These are phyloP conservation scores for Trichoderma semiorbis DNA, from an alignment of 2,329 filamentous ascomycete genomes.

Conservation along the genomic window DNA sequence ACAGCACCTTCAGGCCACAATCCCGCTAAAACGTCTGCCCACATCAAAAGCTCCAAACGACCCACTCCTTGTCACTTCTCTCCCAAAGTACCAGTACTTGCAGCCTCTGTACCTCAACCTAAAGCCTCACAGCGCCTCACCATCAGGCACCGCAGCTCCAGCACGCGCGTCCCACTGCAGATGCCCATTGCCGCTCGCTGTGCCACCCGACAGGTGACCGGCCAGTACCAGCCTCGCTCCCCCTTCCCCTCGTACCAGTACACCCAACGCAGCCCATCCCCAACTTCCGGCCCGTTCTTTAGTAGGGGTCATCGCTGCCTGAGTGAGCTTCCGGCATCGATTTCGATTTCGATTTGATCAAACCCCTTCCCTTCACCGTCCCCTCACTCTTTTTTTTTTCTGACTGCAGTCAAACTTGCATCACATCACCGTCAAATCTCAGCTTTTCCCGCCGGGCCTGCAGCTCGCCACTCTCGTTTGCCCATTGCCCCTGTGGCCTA, in stretches of 20 bases:
- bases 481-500: not conserved
- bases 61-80: not conserved
- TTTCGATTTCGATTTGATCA: constrained; percentile 7
- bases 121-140: not conserved
- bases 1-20: not conserved
- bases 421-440: not conserved
- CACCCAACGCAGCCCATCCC: not conserved
- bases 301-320: constrained; percentile 15
- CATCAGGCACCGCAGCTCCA: not conserved
- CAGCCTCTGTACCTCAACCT: not conserved
- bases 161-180: not conserved
- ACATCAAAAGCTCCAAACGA: not conserved
- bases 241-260: not conserved
- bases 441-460: constrained; percentile 1
- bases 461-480: constrained; percentile 1
- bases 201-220: not conserved
- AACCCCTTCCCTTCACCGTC: constrained; percentile 13
- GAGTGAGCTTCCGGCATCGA: constrained; percentile 6
- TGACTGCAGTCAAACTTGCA: not conserved
- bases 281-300: not conserved
- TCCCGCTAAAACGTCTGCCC: not conserved
- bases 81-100: not conserved
- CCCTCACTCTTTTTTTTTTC: not conserved
- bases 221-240: not conserved
- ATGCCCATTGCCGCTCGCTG: not conserved